phyloP scores from a whole-genome alignment of 208 protist genomes.

The Leishmania mexicana region DNA sequence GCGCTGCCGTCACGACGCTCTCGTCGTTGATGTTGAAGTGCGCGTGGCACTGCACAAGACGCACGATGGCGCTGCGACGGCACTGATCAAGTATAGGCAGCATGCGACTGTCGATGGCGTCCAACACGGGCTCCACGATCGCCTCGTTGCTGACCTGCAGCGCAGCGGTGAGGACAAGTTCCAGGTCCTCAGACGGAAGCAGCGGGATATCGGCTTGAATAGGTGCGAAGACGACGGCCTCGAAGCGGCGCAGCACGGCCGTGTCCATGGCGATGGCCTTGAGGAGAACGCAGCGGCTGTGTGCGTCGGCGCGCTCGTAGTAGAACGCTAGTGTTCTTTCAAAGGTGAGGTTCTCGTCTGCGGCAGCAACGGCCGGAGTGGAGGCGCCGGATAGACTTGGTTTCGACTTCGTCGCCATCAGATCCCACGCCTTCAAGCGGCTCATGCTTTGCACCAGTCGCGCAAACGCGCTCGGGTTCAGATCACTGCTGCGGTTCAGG shows the following conservation, averaged over 20 bases:
- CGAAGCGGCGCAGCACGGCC: slow-evolving; percentile 46
- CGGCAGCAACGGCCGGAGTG: neutral
- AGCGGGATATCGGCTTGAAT: slow-evolving; percentile 49
- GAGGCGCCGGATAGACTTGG: neutral
- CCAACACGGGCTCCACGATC: slow-evolving; percentile 67
- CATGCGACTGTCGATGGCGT: slow-evolving; percentile 77
- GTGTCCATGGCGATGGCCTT: slow-evolving; percentile 61
- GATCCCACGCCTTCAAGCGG: slow-evolving; percentile 41
- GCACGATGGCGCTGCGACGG: slow-evolving; percentile 74
- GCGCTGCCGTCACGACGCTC: slow-evolving; percentile 35
- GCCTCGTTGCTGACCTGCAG: slow-evolving; percentile 39
- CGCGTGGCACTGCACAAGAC: slow-evolving; percentile 81
- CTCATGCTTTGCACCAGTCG: slow-evolving; percentile 63
- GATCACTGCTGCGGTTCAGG: slow-evolving; percentile 26
- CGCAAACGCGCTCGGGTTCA: slow-evolving; percentile 72
- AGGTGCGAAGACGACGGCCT: slow-evolving; percentile 49
- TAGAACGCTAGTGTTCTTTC: slow-evolving; percentile 18
- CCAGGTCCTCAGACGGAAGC: slow-evolving; percentile 77
- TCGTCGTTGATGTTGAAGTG: slow-evolving; percentile 60
- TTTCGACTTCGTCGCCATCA: neutral
- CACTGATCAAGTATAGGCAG: slow-evolving; percentile 60
- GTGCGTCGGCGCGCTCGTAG: slow-evolving; percentile 66
- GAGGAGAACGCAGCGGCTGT: slow-evolving; percentile 81
- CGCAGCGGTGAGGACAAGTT: slow-evolving; percentile 65
- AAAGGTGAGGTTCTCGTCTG: neutral